Base-by-base conservation (phyloP, 441 rosid genomes). In the Brassica hybrid region DNA sequence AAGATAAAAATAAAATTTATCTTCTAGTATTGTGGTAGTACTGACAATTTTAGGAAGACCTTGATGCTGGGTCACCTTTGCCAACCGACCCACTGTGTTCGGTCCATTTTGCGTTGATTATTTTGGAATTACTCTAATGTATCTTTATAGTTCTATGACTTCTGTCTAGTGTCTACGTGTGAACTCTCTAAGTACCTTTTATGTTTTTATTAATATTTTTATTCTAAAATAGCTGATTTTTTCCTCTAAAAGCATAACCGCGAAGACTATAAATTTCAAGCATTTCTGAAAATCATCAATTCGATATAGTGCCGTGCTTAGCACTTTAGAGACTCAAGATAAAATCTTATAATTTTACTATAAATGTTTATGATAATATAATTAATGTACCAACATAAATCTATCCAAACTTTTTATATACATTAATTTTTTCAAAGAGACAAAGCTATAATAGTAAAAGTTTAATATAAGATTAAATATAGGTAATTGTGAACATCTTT, bases 71-170 rank as follows among this genome's bases (percentile, higher is more conserved):
- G 69, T 27, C 50, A 54, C 50, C 36, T 64, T 52, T 54, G 48
- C 65, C 12, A 63, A 54, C 71, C 70, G 58, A 69, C 74, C 79
- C 63, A 59, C 68, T n/a, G n/a, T 67, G 3, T 75, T 58, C 45
- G 36, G 66, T 18, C 25, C 54, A 60, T 43, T 67, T 18, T 56
- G 32, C 57, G 38, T 45, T 45, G 11, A 18, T 45, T 18, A 18
- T 48, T 60, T 45, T 30, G 16, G 14, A 21, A 21, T 59, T 12
- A 59, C 63, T 59, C 32, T 23, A 13, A 7, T 6, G 58, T 52
- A 48, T 16, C 58, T n/a, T 68, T 48, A 18, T 59, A 59, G 17
- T 67, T 75, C 18, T 6, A 16, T n/a, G 38, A 25, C 65, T 60
- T 60, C 10, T n/a, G n/a, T n/a, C n/a, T n/a, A n/a, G n/a, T 25